Evolutionary conservation across 805 yeast species (phyloP).

Genomic region (Candida sonorensis): DNA sequence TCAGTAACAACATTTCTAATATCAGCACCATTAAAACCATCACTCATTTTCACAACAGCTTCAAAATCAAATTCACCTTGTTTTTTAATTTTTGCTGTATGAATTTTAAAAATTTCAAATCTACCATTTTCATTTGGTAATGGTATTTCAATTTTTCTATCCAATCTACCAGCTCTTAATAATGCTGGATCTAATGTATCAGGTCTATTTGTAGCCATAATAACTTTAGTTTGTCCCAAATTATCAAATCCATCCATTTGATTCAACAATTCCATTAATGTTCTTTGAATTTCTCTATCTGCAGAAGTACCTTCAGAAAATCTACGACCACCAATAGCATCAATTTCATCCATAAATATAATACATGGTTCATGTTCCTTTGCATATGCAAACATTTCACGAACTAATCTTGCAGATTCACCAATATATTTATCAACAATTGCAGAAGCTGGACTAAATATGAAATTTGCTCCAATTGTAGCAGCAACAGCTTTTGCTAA

Average conservation of each 20-base stretch:
- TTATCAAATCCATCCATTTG: slow-evolving; percentile 99
- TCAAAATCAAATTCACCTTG: slow-evolving; percentile 96
- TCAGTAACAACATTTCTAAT: slow-evolving; percentile 96
- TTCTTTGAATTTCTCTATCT: slow-evolving; percentile 97
- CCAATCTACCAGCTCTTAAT: slow-evolving; percentile 95
- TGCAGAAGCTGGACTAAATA: slow-evolving; percentile 97
- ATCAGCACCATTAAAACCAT: slow-evolving; percentile 98
- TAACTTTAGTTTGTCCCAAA: slow-evolving; percentile 92
- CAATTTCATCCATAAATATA: slow-evolving; percentile 97
- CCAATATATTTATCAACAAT: slow-evolving; percentile 98
- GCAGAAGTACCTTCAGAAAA: slow-evolving; percentile 98
- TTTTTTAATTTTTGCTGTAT: slow-evolving; percentile 75
- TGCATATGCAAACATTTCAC: slow-evolving; percentile 98
- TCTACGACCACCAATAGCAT: slow-evolving; percentile 98
- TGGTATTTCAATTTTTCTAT: slow-evolving; percentile 91
- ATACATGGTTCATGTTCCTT: slow-evolving; percentile 97
- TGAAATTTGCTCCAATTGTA: slow-evolving; percentile 95
- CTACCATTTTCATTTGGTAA: slow-evolving; percentile 96
- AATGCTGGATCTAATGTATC: slow-evolving; percentile 97
- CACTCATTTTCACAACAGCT: slow-evolving; percentile 97
- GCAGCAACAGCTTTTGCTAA: slow-evolving; percentile 98
- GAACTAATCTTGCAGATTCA: slow-evolving; percentile 90
- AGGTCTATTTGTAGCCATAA: slow-evolving; percentile 99
- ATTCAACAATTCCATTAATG: slow-evolving; percentile 91
- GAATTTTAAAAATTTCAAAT: slow-evolving; percentile 89